phyloP scores from a whole-genome alignment of 129 eudicot species.

The Saussurea involucrata region DNA sequence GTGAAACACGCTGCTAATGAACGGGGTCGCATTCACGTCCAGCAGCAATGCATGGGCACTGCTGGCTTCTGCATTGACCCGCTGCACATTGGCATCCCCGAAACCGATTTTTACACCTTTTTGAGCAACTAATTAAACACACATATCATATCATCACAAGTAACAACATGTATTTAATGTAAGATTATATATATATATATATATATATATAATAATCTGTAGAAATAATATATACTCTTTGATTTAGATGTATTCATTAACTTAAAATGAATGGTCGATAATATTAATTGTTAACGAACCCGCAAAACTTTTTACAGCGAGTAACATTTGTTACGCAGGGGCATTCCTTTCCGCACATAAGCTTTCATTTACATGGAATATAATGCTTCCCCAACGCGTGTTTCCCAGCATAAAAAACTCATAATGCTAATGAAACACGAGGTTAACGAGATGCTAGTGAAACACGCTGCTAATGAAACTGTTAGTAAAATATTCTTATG shows the following conservation, averaged over 20 bases:
- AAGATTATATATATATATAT: too few relatives aligned
- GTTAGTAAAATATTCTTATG: too few relatives aligned
- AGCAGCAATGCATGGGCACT: slow-evolving; percentile 90
- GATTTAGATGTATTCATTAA: not conserved
- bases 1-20: too few relatives aligned
- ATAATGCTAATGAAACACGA: too few relatives aligned
- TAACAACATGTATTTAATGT: not conserved
- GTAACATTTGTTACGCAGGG: slow-evolving; percentile 55
- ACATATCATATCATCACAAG: not conserved
- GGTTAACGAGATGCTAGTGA: too few relatives aligned
- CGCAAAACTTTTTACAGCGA: slow-evolving; percentile 87
- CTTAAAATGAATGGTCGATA: not conserved
- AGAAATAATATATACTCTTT: too few relatives aligned
- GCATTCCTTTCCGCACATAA: slow-evolving; percentile 73
- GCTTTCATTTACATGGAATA: slow-evolving; percentile 65
- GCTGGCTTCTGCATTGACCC: slow-evolving; percentile 74
- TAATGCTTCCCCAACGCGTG: slow-evolving; percentile 52
- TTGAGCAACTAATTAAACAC: slow-evolving; percentile 71
- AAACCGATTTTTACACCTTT: slow-evolving; percentile 71
- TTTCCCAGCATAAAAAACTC: slow-evolving; percentile 42
- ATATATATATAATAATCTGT: too few relatives aligned
- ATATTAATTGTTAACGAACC: slow-evolving; percentile 45
- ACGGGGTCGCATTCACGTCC: slow-evolving; percentile 97
- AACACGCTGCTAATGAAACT: too few relatives aligned
- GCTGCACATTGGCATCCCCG: slow-evolving; percentile 93